Percentiles rank a stretch among this genome's conserved stretches.
Conservation (phyloP, 495 filamentous ascomycete genomes). For the Talaromyces liani region DNA sequence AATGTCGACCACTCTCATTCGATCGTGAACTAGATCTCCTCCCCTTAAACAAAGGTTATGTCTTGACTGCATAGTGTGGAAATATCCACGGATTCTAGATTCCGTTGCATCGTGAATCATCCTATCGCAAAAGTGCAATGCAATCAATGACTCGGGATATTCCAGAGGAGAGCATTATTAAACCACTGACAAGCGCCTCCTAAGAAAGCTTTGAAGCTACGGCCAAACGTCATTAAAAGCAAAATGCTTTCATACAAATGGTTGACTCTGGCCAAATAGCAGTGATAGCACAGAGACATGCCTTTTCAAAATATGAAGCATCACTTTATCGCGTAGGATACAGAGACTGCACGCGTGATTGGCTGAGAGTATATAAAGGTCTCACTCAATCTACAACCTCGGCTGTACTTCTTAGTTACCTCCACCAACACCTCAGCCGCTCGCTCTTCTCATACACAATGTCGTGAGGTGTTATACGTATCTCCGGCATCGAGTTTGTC, state of each 20-base stretch:
- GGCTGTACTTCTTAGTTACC: not conserved
- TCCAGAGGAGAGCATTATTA: too few species aligned
- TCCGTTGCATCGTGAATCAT: too few species aligned
- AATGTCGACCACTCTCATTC: too few species aligned
- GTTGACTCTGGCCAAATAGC: not conserved
- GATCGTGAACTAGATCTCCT: too few species aligned
- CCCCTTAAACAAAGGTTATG: too few species aligned
- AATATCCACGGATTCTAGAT: too few species aligned
- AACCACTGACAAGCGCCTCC: too few species aligned
- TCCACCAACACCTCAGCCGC: not conserved
- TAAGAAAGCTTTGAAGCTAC: too few species aligned
- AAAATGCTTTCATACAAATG: not conserved
- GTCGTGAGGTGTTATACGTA: not conserved
- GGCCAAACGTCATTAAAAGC: not conserved
- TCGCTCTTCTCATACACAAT: not conserved
- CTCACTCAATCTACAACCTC: not conserved
- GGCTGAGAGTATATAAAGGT: not conserved
- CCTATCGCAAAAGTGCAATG: too few species aligned
- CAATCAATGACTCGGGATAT: too few species aligned
- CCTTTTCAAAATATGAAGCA: not conserved
- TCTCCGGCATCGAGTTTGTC: not conserved
- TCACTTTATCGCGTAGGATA: not conserved
- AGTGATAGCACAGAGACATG: not conserved
- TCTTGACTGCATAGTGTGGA: too few species aligned
- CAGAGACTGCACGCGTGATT: not conserved